These are phyloP conservation scores for Solanum hybrid DNA, from an alignment of 305 asterid species.

Conservation along the genomic window DNA sequence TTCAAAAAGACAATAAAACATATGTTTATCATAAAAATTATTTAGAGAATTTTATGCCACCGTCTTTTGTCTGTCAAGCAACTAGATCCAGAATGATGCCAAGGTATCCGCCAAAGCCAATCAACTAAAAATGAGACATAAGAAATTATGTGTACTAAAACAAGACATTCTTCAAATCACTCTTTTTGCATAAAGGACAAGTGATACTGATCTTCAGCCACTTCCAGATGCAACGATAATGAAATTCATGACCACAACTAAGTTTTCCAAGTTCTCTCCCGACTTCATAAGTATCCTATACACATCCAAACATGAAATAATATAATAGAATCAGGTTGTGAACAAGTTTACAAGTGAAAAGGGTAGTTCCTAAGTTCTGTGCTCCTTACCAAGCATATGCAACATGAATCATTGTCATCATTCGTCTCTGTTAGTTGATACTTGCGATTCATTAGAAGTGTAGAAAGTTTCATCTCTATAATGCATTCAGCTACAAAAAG, in stretches of 20 bases:
- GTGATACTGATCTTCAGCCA: constrained; percentile 7
- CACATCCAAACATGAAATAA: not conserved
- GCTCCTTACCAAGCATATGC: not conserved
- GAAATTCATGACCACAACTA: constrained; percentile 2
- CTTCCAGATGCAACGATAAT: constrained; percentile 8
- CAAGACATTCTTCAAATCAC: not conserved
- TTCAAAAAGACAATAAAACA: no score
- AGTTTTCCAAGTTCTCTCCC: constrained; percentile 3
- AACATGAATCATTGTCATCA: not conserved
- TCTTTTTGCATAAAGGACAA: constrained; percentile 7
- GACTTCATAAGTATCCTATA: not conserved
- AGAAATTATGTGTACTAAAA: not conserved
- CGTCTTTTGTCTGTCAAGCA: not conserved
- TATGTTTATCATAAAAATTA: no score
- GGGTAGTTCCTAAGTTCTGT: not conserved
- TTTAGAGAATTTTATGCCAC: not conserved
- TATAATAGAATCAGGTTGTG: not conserved
- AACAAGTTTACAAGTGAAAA: not conserved
- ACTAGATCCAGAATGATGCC: not conserved
- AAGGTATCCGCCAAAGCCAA: not conserved
- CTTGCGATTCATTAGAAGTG: not conserved
- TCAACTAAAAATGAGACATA: not conserved
- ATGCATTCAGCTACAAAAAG: not conserved
- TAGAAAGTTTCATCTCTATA: not conserved
- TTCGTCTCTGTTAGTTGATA: not conserved